phyloP scores from a whole-genome alignment of 805 yeast species.

The Citeromyces matritensis region DNA sequence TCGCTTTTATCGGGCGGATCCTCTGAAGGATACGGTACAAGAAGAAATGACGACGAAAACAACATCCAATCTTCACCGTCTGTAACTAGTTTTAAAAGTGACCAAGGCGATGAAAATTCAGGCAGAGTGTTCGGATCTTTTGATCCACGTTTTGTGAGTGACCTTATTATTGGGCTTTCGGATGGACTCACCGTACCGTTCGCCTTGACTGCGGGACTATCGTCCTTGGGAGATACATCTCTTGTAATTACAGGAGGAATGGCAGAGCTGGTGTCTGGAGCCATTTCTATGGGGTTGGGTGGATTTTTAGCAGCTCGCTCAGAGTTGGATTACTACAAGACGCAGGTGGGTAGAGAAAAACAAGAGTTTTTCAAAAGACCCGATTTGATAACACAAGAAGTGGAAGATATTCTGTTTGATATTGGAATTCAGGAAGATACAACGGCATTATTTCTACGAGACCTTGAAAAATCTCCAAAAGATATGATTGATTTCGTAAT shows the following conservation, averaged over 20 bases:
- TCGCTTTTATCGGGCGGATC: too few species aligned
- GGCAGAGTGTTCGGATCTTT: conserved; percentile 28
- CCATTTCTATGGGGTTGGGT: conserved; percentile 96
- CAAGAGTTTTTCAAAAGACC: conserved; percentile 50
- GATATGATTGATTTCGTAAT: conserved; percentile 77
- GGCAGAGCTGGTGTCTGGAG: conserved; percentile 94
- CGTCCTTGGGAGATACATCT: conserved; percentile 78
- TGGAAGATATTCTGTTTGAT: conserved; percentile 68
- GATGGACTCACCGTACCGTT: conserved; percentile 98
- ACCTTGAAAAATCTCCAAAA: conserved; percentile 65
- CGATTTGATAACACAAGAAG: conserved; percentile 55
- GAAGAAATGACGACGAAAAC: too few species aligned
- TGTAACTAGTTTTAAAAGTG: too few species aligned
- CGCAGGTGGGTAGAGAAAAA: conserved; percentile 62
- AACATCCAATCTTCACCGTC: too few species aligned
- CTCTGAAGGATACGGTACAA: too few species aligned
- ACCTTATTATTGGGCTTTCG: conserved; percentile 81
- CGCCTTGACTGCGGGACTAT: conserved; percentile 92
- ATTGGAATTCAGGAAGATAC: conserved; percentile 65
- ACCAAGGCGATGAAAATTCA: too few species aligned
- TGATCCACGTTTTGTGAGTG: conserved; percentile 91
- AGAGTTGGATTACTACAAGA: conserved; percentile 61
- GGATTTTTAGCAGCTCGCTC: conserved; percentile 92
- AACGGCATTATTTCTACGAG: conserved; percentile 56
- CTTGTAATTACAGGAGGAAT: conserved; percentile 95